Evolutionary conservation across 208 protist species (phyloP).

Genomic region (Acanthamoeba royreba): DNA sequence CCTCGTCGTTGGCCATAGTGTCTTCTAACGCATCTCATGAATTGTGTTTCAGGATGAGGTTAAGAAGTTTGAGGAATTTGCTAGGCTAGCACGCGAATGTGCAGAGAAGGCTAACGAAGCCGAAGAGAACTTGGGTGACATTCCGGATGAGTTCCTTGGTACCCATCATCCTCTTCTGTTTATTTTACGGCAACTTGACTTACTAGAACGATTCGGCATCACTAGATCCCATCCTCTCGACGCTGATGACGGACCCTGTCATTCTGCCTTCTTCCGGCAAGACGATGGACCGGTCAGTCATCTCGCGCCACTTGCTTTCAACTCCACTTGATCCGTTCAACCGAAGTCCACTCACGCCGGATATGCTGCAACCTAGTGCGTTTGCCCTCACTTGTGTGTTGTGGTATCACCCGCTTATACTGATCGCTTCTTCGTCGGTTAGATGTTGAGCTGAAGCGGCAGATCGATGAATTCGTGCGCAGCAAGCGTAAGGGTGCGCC

Average conservation of each 20-base stretch:
- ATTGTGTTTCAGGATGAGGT: not conserved
- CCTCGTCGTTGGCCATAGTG: not conserved
- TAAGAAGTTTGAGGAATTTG: not conserved
- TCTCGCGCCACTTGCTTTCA: slow-evolving; percentile 15
- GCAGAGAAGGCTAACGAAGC: not conserved
- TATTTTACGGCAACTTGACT: not conserved
- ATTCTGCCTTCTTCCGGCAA: slow-evolving; percentile 33
- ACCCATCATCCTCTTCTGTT: not conserved
- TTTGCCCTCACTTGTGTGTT: not conserved
- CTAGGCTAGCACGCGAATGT: not conserved
- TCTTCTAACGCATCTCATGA: not conserved
- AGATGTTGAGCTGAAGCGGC: not conserved
- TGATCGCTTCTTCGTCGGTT: too few species aligned
- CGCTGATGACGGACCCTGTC: slow-evolving; percentile 42
- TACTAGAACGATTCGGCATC: not conserved
- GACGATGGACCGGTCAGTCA: slow-evolving; percentile 41
- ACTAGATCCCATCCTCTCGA: slow-evolving; percentile 31
- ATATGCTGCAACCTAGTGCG: slow-evolving; percentile 24
- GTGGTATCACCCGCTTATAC: not conserved
- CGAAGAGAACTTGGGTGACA: slow-evolving; percentile 25
- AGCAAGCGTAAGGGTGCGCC: not conserved
- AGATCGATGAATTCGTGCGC: not conserved
- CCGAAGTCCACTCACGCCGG: not conserved
- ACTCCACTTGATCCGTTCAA: slow-evolving; percentile 20
- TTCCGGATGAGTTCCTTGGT: slow-evolving; percentile 47